Percentiles rank a stretch among this genome's conserved stretches.
These are phyloP conservation scores for Trypanosomatidae sp. DNA, from an alignment of 208 protist species.

Conservation along the genomic window DNA sequence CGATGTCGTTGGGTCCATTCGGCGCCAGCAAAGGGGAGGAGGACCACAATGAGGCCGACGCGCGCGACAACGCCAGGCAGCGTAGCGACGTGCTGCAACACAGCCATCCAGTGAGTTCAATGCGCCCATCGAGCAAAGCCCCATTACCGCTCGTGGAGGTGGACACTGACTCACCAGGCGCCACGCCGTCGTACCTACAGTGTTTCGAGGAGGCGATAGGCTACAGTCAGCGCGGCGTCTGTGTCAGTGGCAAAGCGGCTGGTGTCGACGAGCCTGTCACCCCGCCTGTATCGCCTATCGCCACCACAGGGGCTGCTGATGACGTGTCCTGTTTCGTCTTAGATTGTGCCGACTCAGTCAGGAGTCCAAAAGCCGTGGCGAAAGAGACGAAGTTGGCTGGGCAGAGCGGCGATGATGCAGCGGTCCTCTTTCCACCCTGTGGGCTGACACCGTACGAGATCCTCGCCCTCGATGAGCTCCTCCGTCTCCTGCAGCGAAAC, in stretches of 20 bases:
- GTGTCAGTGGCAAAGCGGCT: background rate
- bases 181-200: background rate
- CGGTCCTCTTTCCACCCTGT: slow-evolving; percentile 2
- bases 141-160: background rate
- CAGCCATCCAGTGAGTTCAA: background rate
- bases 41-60: background rate
- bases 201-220: slow-evolving; percentile 1
- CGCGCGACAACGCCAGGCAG: background rate
- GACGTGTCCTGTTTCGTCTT: slow-evolving; percentile 17
- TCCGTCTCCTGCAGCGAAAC: slow-evolving; percentile 55
- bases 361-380: background rate
- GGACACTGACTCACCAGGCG: background rate
- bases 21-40: background rate
- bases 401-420: background rate
- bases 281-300: slow-evolving; percentile 26
- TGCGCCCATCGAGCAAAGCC: background rate
- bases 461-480: slow-evolving; percentile 40
- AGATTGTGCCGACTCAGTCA: background rate
- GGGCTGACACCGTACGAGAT: slow-evolving; percentile 4
- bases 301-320: slow-evolving; percentile 3
- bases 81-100: background rate
- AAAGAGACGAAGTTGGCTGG: background rate
- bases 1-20: background rate
- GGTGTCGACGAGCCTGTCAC: background rate
- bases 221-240: background rate